Evolutionary conservation across 1,139 yeast species (phyloP).

Genomic region (Yamadazyma triangularis): DNA sequence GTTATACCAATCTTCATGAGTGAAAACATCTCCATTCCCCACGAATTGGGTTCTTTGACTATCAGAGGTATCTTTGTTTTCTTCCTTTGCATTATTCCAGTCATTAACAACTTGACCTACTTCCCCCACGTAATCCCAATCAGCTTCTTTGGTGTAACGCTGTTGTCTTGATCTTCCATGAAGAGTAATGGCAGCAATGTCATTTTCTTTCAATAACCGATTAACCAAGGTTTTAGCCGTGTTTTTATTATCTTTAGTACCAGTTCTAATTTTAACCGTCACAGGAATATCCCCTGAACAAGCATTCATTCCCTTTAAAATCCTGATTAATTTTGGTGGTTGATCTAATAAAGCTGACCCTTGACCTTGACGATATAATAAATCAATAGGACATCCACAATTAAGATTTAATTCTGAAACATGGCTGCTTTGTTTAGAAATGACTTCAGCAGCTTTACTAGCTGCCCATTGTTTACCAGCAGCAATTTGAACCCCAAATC

Average conservation of each 20-base stretch:
- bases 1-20: slow-evolving; percentile 83
- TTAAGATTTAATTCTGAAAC: slow-evolving; percentile 83
- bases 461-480: slow-evolving; percentile 93
- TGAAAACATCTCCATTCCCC: slow-evolving; percentile 92
- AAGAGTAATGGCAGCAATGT: slow-evolving; percentile 85
- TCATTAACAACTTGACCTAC: slow-evolving; percentile 67
- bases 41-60: slow-evolving; percentile 52
- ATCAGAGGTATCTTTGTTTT: slow-evolving; percentile 51
- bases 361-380: slow-evolving; percentile 88
- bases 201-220: slow-evolving; percentile 69
- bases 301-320: slow-evolving; percentile 84
- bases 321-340: slow-evolving; percentile 73
- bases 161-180: slow-evolving; percentile 98
- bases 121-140: slow-evolving; percentile 84
- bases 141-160: slow-evolving; percentile 84
- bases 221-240: slow-evolving; percentile 75
- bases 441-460: slow-evolving; percentile 81
- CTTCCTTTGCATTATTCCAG: slow-evolving; percentile 49
- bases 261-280: slow-evolving; percentile 89
- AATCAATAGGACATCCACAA: slow-evolving; percentile 97
- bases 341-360: slow-evolving; percentile 93
- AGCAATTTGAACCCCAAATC: slow-evolving; percentile 93
- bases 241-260: slow-evolving; percentile 79
- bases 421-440: slow-evolving; percentile 49
- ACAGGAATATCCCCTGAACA: slow-evolving; percentile 87